Evolutionary conservation across 345 rosid genomes (phyloP), one percentile per base, ranked within the genome.

Genomic region (Eucalyptus regnans): DNA sequence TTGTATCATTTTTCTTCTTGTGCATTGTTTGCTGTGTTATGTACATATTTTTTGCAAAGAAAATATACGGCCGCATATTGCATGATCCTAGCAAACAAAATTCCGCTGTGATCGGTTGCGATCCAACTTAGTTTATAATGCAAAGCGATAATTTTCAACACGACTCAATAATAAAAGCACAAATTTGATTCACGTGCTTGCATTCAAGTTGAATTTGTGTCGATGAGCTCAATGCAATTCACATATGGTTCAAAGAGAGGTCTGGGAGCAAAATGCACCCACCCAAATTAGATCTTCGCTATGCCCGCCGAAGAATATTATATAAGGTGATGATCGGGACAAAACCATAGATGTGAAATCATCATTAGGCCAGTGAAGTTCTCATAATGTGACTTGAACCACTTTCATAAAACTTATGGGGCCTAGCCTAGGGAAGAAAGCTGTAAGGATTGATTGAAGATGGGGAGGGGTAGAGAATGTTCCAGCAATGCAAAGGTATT

Each of bases 41-140:
- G 44, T 43, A 43, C 50, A 4, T 49, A 9, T 49, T 12, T 49
- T 49, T 12, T 49, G 50, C 50, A 49, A 49, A 49, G 50, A 49
- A 12, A 49, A 49, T 49, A 49, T 49, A 49, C 13, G 50, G 50
- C 4, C 1, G 13, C 50, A 49, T 49, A 49, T 49, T 49, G 50
- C 12, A 49, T 12, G 12, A 11, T 49, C 12, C 1, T 49, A 43
- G 44, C 44, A 43, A 43, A 43, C 44, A 6, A 6, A 43, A 43
- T 43, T 43, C 44, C 4, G 2, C 1, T 17, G 9, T 0, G 4
- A 52, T 52, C 4, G 9, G 18, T 52, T 52, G 22, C 4, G 31
- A 44, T 44, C 46, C 46, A 8, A 44, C 46, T 7, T 44, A 7
- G 9, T 44, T 44, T 44, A 44, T 44, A 44, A 44, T 44, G 9